These are phyloP conservation scores for Bromus sterilis DNA, from an alignment of 176 grass and related monocot species.

Conservation along the genomic window DNA sequence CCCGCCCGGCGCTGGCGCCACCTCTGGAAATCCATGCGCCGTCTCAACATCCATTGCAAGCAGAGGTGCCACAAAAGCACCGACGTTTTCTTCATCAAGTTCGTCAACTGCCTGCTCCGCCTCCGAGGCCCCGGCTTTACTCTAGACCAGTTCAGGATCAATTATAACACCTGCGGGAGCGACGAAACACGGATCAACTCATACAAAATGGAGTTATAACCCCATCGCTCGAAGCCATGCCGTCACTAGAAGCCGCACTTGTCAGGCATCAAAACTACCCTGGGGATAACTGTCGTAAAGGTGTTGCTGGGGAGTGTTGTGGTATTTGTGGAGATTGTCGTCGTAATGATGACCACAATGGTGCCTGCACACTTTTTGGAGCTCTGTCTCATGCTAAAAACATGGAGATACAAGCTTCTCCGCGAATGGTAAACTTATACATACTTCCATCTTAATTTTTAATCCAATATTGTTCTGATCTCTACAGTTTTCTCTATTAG, in stretches of 20 bases:
- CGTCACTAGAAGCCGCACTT: background rate
- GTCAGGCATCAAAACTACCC: fast-evolving
- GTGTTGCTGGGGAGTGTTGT: background rate
- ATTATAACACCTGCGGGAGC: background rate
- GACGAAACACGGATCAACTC: background rate
- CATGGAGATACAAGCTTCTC: background rate
- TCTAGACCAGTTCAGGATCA: background rate
- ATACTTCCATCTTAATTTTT: background rate
- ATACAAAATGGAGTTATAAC: background rate
- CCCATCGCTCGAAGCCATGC: background rate
- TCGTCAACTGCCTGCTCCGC: background rate
- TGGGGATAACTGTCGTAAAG: background rate
- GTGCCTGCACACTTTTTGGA: background rate
- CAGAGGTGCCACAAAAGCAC: fast-evolving
- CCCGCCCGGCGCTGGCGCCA: background rate
- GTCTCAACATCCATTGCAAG: background rate
- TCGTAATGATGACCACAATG: background rate
- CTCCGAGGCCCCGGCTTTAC: background rate
- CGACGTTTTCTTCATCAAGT: background rate
- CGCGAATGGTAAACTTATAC: background rate
- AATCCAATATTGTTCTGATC: background rate
- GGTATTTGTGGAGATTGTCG: background rate
- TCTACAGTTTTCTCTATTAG: background rate
- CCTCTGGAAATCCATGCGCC: background rate
- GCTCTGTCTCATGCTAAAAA: background rate